These are phyloP conservation scores for Simmondsia chinensis DNA, from an alignment of 148 eudicot genomes.

Conservation along the genomic window DNA sequence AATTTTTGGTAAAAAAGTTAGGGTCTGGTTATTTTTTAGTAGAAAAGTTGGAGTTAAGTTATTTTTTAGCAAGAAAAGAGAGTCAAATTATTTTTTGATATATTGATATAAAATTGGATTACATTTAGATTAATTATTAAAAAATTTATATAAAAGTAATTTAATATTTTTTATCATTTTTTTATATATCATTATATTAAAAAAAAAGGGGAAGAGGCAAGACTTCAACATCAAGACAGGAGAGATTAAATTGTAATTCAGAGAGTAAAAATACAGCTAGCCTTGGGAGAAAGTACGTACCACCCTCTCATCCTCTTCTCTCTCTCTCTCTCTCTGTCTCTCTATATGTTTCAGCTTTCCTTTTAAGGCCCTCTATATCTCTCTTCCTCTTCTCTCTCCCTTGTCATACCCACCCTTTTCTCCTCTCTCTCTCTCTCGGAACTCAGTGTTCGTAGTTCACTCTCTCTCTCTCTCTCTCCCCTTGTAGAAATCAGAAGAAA, in stretches of 20 bases:
- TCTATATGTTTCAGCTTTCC: too few relatives aligned
- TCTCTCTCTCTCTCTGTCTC: background rate
- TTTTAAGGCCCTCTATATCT: conserved; percentile 7
- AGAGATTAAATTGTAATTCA: background rate
- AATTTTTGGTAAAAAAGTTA: too few relatives aligned
- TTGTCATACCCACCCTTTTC: conserved; percentile 4
- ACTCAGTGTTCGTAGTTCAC: background rate
- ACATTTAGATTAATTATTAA: too few relatives aligned
- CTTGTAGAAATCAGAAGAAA: too few relatives aligned
- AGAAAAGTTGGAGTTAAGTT: too few relatives aligned
- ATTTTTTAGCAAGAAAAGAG: too few relatives aligned
- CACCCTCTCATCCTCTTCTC: conserved; percentile 15
- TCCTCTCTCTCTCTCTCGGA: conserved; percentile 3
- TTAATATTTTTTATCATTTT: too few relatives aligned
- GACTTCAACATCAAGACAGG: conserved; percentile 53
- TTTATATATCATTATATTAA: too few relatives aligned
- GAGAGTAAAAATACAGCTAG: conserved; percentile 29
- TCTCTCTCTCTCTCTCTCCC: conserved; percentile 6
- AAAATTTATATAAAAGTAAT: too few relatives aligned
- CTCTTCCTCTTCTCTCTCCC: conserved; percentile 5
- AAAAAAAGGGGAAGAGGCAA: conserved; percentile 8
- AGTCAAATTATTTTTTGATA: too few relatives aligned
- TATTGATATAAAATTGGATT: too few relatives aligned
- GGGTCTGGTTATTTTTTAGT: too few relatives aligned
- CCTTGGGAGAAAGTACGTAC: conserved; percentile 37